Conservation (phyloP, 805 yeast species). For the Brettanomyces nanus region DNA sequence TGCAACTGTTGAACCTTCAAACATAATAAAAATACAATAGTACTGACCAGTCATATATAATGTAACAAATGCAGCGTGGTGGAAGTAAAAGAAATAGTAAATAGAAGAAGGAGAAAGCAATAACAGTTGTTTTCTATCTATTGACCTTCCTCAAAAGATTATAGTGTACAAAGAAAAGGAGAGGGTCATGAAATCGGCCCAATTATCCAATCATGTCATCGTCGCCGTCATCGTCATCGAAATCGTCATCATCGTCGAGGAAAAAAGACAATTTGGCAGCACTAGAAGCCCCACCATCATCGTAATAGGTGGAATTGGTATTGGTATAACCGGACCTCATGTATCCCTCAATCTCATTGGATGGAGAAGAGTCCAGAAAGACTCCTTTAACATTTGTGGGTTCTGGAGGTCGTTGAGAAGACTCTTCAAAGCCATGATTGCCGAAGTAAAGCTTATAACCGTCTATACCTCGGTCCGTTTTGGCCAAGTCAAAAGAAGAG, state of each 20-base stretch:
- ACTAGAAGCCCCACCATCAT: conserved; percentile 7
- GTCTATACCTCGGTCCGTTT: conserved; percentile 27
- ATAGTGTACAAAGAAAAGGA: too few species aligned
- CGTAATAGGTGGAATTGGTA: conserved; percentile 7
- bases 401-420: not conserved
- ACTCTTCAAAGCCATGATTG: conserved; percentile 11
- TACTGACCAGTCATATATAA: too few species aligned
- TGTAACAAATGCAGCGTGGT: too few species aligned
- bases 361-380: conserved; percentile 19
- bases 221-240: conserved; percentile 16
- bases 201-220: conserved; percentile 12
- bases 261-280: conserved; percentile 7
- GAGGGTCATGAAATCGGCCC: too few species aligned
- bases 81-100: not conserved
- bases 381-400: not conserved
- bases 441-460: conserved; percentile 27
- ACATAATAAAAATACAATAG: too few species aligned
- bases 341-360: conserved; percentile 26
- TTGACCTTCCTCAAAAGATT: too few species aligned
- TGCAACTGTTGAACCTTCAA: too few species aligned
- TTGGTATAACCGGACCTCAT: conserved; percentile 24
- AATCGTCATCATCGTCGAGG: conserved; percentile 19
- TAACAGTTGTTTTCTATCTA: too few species aligned
- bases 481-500: conserved; percentile 26
- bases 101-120: not conserved